Base-by-base conservation (phyloP, 352 stramenopile genomes). In the Phytophthora pinifolia region DNA sequence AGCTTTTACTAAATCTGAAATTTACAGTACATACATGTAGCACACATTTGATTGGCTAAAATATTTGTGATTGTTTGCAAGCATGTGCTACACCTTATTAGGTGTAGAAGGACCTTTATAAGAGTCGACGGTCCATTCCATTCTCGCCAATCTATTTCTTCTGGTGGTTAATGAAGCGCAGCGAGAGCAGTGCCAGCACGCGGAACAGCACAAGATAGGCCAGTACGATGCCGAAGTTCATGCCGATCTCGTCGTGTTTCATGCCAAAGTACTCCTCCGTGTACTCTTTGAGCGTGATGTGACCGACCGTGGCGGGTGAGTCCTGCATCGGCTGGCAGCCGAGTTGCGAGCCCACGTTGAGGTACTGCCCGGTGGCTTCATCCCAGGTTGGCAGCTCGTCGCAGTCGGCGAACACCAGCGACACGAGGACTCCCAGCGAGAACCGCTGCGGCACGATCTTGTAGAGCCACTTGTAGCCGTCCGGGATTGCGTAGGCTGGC, bases 121-220 rank as follows among this genome's bases (percentile, higher is more conserved):
- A n/a, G n/a, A n/a, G n/a, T n/a, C n/a, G n/a, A n/a, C n/a, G n/a
- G n/a, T n/a, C n/a, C n/a, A n/a, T n/a, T n/a, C n/a, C n/a, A n/a
- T n/a, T n/a, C n/a, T n/a, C n/a, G n/a, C n/a, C n/a, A n/a, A 27
- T 50, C n/a, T 70, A 65, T 48, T 45, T 41, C 43, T 57, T 62
- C 37, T 70, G 65, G 48, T 70, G 59, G 35, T 57, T 66, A 14
- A 70, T 10, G 30, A 50, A 65, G 10, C 58, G 54, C 51, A 70
- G 45, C 17, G 51, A 54, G 5, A 72, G 67, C 55, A 1, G 43
- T 53, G 3, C 67, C 46, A 3, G 22, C 22, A 69, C 18, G 25
- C 59, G 64, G 45, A 62, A n/a, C n/a, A n/a, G n/a, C n/a, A n/a
- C n/a, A n/a, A n/a, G n/a, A n/a, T n/a, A n/a, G n/a, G n/a, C n/a